Evolutionary conservation across 1,284 basidiomycete species (phyloP).

Genomic region (Ustilago sp.): DNA sequence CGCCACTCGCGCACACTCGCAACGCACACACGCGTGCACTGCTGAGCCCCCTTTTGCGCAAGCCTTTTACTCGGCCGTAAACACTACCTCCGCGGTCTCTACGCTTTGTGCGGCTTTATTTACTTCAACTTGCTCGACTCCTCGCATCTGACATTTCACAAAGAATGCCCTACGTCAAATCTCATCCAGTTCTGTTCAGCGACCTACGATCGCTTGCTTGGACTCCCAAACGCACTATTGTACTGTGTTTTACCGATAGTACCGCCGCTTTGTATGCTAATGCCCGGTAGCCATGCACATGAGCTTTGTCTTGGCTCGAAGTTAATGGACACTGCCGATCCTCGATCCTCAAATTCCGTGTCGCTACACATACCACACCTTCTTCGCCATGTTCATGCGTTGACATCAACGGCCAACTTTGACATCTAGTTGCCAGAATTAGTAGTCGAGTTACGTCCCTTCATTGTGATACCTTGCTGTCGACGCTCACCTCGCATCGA

Average conservation of each 20-base stretch:
- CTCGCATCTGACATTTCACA: conserved; percentile 29
- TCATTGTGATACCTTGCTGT: conserved; percentile 15
- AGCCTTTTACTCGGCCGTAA: no score
- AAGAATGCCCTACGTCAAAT: conserved; percentile 24
- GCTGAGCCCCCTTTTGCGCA: no score
- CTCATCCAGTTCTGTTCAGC: not conserved
- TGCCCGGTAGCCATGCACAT: conserved; percentile 2
- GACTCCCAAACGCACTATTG: not conserved
- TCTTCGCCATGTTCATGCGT: conserved; percentile 6
- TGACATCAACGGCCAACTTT: not conserved
- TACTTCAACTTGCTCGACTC: conserved; percentile 12
- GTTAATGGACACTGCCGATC: conserved; percentile 5
- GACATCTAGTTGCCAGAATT: conserved; percentile 11
- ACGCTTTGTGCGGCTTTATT: no score
- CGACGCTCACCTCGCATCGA: not conserved
- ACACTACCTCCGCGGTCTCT: no score
- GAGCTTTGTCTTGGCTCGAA: conserved; percentile 2
- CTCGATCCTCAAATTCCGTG: not conserved
- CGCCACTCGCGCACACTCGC: no score
- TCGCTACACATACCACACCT: conserved; percentile 10
- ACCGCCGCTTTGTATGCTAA: conserved; percentile 3
- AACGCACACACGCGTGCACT: no score
- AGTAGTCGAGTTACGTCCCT: conserved; percentile 21
- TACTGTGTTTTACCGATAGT: not conserved
- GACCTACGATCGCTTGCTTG: not conserved